Evolutionary conservation across 306 rosid genomes (phyloP), one percentile per base, ranked within the genome.

Genomic region (Prunus mongolica): DNA sequence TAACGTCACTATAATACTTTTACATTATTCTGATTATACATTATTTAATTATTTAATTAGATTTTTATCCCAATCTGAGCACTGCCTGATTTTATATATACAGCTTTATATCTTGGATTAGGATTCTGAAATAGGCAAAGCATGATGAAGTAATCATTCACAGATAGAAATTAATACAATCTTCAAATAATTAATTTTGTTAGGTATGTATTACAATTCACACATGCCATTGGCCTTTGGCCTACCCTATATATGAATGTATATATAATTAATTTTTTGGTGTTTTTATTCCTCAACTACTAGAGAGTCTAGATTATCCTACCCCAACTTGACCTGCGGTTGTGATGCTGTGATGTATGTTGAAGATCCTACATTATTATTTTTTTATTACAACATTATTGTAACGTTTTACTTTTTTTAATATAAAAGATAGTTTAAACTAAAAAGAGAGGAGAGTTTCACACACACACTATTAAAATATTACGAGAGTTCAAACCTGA

Each of bases 1-100:
- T 6, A 51, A 70, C 60, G 63, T 70, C 74, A 11, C 74, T 5
- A 2, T 70, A 51, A 51, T 70, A 27, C 47, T 70, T 30, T 70
- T 70, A 10, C 50, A 52, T 51, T 11, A 54, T 30, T 19, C 3
- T 11, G 10, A 70, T 19, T 32, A 30, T 28, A 70, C 22, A 19
- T 70, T 51, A 32, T 63, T 52, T 70, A 1, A 24, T 69, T 67
- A 34, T 14, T 27, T 49, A 13, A 2, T 46, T 68, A 50, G n/a
- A 13, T 28, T 51, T 10, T 0, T 70, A 30, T 19, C 28, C 54
- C 63, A 12, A 28, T 19, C 47, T 70, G 5, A 5, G 30, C 20
- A 19, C 44, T 20, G 54, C 20, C 15, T 72, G 54, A 57, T 56
- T 14, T 22, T 13, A 57, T 72, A 32, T 24, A 19, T 13, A 45